Percentiles rank a stretch among this genome's conserved stretches.
Conservation (phyloP, 768 basidiomycete species). For the Daedaleopsis sinensis region DNA sequence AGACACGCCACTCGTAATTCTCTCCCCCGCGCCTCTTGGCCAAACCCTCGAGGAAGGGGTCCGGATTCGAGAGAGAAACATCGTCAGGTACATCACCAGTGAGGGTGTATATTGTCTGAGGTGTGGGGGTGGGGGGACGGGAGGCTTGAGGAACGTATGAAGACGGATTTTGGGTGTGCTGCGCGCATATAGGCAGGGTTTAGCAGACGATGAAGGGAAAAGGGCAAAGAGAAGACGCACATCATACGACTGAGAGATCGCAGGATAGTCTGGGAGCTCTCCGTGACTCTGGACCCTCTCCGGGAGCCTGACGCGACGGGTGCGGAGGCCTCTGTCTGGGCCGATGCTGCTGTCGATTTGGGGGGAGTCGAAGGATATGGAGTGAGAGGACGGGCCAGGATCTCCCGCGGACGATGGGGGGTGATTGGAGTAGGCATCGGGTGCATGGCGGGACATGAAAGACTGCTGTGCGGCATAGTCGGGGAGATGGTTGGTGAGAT, state of each 20-base stretch:
- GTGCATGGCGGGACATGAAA: slow-evolving; percentile 12
- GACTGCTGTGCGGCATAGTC: slow-evolving; percentile 25
- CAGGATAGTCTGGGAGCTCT: slow-evolving; percentile 14
- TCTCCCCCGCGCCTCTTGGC: neutral
- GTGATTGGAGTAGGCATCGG: slow-evolving; percentile 12
- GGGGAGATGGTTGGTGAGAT: slow-evolving; percentile 22
- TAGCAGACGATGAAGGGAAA: neutral
- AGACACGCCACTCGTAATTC: neutral
- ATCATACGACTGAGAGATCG: slow-evolving; percentile 8
- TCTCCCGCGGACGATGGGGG: slow-evolving; percentile 19
- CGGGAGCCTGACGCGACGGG: slow-evolving; percentile 27
- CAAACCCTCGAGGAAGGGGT: neutral
- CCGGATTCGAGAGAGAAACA: neutral
- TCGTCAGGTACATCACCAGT: slow-evolving; percentile 2
- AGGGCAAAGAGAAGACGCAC: slow-evolving; percentile 6
- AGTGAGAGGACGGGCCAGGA: slow-evolving; percentile 9
- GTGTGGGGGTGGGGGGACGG: slow-evolving; percentile 17
- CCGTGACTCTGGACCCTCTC: slow-evolving; percentile 14
- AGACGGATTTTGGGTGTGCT: slow-evolving; percentile 11
- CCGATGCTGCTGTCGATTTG: slow-evolving; percentile 58
- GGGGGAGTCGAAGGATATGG: slow-evolving; percentile 22
- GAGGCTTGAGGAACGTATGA: slow-evolving; percentile 14
- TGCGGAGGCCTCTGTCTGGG: slow-evolving; percentile 49
- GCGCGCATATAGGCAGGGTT: slow-evolving; percentile 16
- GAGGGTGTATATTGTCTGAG: slow-evolving; percentile 8